phyloP scores from a whole-genome alignment of 495 filamentous ascomycete genomes.

The Xylaria venustula region DNA sequence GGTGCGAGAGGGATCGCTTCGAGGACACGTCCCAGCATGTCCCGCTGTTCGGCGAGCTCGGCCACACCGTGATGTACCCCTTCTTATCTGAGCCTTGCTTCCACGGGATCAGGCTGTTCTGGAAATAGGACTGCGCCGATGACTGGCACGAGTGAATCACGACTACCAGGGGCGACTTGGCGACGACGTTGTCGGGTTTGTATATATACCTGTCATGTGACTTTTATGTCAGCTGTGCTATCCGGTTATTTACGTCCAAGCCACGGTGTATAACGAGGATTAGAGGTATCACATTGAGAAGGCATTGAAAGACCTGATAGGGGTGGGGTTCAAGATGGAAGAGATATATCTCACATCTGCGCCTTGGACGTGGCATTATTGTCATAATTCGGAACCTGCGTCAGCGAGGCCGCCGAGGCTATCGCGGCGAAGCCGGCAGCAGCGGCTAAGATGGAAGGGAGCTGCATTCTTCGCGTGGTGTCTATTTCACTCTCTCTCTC shows the following conservation, averaged over 20 bases:
- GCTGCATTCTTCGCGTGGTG: background rate
- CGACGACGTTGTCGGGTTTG: conserved; percentile 51
- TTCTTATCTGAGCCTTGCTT: conserved; percentile 48
- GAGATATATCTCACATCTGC: conserved; percentile 29
- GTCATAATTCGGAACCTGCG: conserved; percentile 35
- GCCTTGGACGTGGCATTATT: conserved; percentile 41
- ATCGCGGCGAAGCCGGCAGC: conserved; percentile 18
- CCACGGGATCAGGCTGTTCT: conserved; percentile 48
- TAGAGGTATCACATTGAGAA: too few relatives aligned
- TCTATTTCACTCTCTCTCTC: too few relatives aligned
- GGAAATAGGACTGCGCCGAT: conserved; percentile 51
- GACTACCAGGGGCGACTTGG: conserved; percentile 52
- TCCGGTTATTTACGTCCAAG: background rate
- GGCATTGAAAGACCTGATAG: too few relatives aligned
- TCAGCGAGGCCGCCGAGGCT: conserved; percentile 30
- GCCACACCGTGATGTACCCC: conserved; percentile 59
- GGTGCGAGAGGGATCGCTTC: conserved; percentile 34
- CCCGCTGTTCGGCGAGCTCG: conserved; percentile 42
- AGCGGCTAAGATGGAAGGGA: background rate
- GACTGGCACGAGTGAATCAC: conserved; percentile 59
- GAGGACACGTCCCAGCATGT: conserved; percentile 62
- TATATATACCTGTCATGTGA: conserved; percentile 45
- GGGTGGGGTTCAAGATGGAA: too few relatives aligned
- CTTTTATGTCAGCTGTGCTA: background rate
- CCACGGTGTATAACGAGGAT: too few relatives aligned